A percentile compares a stretch with the other conserved stretches of the same genome.
Conservation (phyloP, 2,329 filamentous ascomycete genomes). For the Microdochium paspali region DNA sequence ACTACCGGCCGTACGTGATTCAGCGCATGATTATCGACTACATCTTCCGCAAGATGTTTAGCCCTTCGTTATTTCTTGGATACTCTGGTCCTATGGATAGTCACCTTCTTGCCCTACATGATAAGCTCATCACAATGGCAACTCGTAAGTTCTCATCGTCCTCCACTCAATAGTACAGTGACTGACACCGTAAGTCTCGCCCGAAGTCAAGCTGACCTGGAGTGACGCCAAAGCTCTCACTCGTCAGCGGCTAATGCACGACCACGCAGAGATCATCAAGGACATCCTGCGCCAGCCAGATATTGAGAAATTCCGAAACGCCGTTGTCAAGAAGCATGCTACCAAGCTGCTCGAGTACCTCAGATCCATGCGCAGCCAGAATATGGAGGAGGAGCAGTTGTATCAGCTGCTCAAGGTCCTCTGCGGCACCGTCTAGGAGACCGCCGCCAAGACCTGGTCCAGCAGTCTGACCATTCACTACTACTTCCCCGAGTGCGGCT, state of each 20-base stretch:
- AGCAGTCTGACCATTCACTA: slow-evolving; percentile 19
- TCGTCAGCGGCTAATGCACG: slow-evolving; percentile 17
- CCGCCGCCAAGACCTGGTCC: slow-evolving; percentile 18
- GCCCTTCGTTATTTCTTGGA: slow-evolving; percentile 16
- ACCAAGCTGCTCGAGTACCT: slow-evolving; percentile 12
- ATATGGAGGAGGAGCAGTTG: slow-evolving; percentile 7
- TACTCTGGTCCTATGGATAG: slow-evolving; percentile 14
- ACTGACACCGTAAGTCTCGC: background rate
- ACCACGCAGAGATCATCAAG: slow-evolving; percentile 17
- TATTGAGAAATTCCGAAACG: slow-evolving; percentile 9
- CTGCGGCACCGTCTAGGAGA: slow-evolving; percentile 13
- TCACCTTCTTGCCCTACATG: slow-evolving; percentile 16
- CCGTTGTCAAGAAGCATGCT: slow-evolving; percentile 11
- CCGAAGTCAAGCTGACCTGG: background rate
- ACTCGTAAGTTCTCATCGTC: slow-evolving; percentile 1
- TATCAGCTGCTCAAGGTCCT: slow-evolving; percentile 11
- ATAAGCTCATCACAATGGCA: slow-evolving; percentile 9
- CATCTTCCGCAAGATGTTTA: slow-evolving; percentile 16
- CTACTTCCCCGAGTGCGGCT: slow-evolving; percentile 17
- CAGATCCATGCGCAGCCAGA: slow-evolving; percentile 13
- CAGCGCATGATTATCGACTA: slow-evolving; percentile 18
- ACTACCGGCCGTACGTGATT: slow-evolving; percentile 15
- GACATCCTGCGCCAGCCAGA: slow-evolving; percentile 7
- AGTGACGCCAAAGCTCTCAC: slow-evolving; percentile 3
- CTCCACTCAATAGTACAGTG: too few relatives aligned